phyloP scores from a whole-genome alignment of 345 rosid genomes.

The Psidium friedrichsthalianum region DNA sequence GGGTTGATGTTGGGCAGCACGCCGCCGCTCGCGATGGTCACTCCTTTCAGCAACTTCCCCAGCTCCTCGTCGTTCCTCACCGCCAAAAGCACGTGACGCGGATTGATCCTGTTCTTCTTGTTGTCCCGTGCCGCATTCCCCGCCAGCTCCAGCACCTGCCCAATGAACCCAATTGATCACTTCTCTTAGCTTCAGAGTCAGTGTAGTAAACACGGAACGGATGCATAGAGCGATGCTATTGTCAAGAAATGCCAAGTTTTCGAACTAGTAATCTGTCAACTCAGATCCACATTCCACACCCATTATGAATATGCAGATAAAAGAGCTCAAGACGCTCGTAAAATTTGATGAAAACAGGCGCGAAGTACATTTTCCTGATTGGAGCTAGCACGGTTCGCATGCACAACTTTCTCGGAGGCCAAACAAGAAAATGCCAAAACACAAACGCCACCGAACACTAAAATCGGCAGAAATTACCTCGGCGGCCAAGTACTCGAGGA shows the following conservation, averaged over 20 bases:
- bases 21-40: constrained; percentile 20
- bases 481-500: constrained; percentile 73
- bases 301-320: too few species aligned
- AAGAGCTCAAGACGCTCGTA: too few species aligned
- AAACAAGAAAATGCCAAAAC: too few species aligned
- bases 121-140: constrained; percentile 8
- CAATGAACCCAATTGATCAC: background rate
- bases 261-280: background rate
- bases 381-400: too few species aligned
- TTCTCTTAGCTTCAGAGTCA: background rate
- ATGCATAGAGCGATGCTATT: background rate
- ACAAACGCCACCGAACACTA: too few species aligned
- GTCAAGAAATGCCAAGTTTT: too few species aligned
- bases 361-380: too few species aligned
- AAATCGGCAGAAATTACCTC: constrained; percentile 18
- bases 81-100: constrained; percentile 5
- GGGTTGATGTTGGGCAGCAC: constrained; percentile 63
- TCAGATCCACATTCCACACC: too few species aligned
- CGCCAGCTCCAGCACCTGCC: constrained; percentile 14
- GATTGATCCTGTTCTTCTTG: constrained; percentile 5
- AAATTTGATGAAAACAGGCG: too few species aligned
- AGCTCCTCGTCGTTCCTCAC: constrained; percentile 6
- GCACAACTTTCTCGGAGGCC: too few species aligned
- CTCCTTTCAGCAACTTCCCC: constrained; percentile 1
- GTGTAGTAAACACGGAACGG: background rate